Evolutionary conservation across 202 grass and related monocot species (phyloP).

Genomic region (Carex sylvatica): DNA sequence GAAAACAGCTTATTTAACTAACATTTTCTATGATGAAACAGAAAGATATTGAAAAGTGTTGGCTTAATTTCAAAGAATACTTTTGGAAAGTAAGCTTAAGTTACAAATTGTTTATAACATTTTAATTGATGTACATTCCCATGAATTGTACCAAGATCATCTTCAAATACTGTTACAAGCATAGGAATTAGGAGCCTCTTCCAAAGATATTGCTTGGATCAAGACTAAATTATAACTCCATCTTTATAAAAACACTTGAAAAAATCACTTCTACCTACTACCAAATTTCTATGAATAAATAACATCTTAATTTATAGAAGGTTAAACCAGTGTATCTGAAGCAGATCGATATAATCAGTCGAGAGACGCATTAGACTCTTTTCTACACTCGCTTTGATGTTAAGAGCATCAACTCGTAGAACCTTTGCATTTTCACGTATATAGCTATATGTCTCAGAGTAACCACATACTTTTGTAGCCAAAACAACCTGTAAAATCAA

Average conservation of each 20-base stretch:
- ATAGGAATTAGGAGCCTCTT: background rate
- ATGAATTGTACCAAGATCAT: background rate
- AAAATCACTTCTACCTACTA: background rate
- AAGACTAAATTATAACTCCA: background rate
- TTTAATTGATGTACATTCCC: background rate
- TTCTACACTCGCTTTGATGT: conserved; percentile 94
- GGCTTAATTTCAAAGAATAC: background rate
- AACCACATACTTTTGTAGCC: conserved; percentile 89
- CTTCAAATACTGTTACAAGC: background rate
- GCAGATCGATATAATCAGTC: conserved; percentile 95
- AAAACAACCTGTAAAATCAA: conserved; percentile 59
- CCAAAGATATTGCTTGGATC: background rate
- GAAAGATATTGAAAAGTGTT: background rate
- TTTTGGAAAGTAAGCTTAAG: background rate
- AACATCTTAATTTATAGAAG: background rate
- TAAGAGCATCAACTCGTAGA: conserved; percentile 65
- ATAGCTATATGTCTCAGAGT: conserved; percentile 46
- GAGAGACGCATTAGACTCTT: conserved; percentile 87
- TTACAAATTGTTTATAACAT: background rate
- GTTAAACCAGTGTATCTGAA: conserved; percentile 96
- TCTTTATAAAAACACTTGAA: background rate
- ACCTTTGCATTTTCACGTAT: conserved; percentile 57
- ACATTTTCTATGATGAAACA: background rate
- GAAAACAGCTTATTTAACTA: conserved; percentile 1
- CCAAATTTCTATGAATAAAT: background rate